phyloP scores from a whole-genome alignment of 768 basidiomycete genomes.

The Suillus brevipes region DNA sequence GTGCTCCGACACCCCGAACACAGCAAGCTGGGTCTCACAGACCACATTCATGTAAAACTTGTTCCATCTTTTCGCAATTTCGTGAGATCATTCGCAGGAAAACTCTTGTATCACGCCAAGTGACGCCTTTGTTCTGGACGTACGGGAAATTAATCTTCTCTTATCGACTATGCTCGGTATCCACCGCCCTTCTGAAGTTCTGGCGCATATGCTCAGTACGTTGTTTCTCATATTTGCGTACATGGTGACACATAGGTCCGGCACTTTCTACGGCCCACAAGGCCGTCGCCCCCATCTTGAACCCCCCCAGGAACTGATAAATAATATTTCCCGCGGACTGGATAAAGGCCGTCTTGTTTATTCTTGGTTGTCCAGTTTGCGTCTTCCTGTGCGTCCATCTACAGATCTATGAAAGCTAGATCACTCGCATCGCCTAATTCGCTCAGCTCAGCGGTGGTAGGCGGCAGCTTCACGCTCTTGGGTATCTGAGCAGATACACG shows the following conservation, averaged over 20 bases:
- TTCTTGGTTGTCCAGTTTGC: not conserved
- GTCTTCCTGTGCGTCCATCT: not conserved
- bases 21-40: not conserved
- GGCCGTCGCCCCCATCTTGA: not conserved
- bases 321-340: not conserved
- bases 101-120: not conserved
- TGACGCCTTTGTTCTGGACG: not conserved
- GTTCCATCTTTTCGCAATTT: not conserved
- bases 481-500: not conserved
- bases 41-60: not conserved
- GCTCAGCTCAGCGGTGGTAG: not conserved
- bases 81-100: not conserved
- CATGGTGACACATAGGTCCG: not conserved
- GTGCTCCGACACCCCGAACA: not conserved
- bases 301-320: not conserved
- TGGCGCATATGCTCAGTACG: not conserved
- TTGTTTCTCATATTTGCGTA: not conserved
- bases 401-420: not conserved
- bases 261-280: not conserved
- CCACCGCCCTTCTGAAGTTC: not conserved
- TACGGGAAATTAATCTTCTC: slow-evolving; percentile 3
- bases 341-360: not conserved
- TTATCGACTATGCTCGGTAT: not conserved
- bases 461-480: not conserved
- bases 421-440: not conserved